These are phyloP conservation scores for Gossypium lobatum DNA, from an alignment of 441 rosid genomes.

Conservation along the genomic window DNA sequence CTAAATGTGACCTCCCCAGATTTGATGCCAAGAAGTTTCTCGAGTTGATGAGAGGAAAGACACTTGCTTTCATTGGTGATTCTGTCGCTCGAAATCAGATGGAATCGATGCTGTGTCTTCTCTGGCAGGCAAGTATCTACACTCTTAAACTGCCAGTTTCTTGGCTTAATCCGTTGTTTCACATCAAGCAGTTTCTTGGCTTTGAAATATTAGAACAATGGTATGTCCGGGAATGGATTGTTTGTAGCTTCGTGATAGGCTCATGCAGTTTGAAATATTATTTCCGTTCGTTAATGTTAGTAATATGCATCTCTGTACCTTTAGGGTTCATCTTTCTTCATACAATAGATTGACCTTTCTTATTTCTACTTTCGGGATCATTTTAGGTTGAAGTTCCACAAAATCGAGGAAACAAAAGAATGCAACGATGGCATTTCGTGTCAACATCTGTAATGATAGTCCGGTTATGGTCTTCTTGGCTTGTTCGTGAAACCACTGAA, in stretches of 20 bases:
- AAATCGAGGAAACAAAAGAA: conserved; percentile 75
- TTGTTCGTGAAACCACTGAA: conserved; percentile 58
- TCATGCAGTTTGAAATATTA: no score
- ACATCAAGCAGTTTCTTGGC: no score
- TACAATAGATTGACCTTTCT: not conserved
- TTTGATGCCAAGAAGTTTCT: conserved; percentile 83
- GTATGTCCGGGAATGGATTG: not conserved
- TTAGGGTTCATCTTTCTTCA: not conserved
- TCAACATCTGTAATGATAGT: conserved; percentile 66
- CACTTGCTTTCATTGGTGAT: conserved; percentile 86
- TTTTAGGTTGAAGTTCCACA: conserved; percentile 85
- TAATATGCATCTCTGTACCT: not conserved
- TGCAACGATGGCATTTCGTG: conserved; percentile 78
- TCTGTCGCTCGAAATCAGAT: conserved; percentile 97
- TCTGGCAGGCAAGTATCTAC: conserved; percentile 77
- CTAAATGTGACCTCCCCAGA: conserved; percentile 78
- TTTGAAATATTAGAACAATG: no score
- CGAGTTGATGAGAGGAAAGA: conserved; percentile 87
- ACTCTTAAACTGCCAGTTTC: not conserved
- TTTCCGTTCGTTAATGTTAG: not conserved
- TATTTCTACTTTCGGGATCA: not conserved
- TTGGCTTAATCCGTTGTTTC: not conserved
- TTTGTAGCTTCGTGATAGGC: not conserved
- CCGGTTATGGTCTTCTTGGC: conserved; percentile 97
- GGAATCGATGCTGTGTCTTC: conserved; percentile 95